These are phyloP conservation scores for Lactarius trivialis DNA, from an alignment of 768 basidiomycete species.

Conservation along the genomic window DNA sequence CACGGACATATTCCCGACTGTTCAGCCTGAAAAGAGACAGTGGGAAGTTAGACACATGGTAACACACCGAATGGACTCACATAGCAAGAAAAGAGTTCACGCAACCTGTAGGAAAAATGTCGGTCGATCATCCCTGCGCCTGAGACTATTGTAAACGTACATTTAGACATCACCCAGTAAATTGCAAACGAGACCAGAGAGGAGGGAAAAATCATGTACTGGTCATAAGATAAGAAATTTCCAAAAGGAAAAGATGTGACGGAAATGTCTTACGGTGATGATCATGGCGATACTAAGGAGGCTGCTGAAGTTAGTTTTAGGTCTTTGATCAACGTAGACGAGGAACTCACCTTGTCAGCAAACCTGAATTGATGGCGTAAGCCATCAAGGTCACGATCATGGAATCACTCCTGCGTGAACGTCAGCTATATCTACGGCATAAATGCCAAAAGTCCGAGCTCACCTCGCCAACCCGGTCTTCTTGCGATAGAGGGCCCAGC, in stretches of 20 bases:
- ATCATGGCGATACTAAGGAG: conserved; percentile 21
- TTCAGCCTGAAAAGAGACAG: conserved; percentile 6
- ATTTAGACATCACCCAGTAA: conserved; percentile 48
- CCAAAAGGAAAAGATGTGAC: not conserved
- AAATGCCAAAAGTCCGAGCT: conserved; percentile 10
- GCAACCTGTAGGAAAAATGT: conserved; percentile 34
- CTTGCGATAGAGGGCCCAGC: conserved; percentile 41
- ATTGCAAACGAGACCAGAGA: conserved; percentile 44
- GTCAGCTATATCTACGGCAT: not conserved
- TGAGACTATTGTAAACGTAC: conserved; percentile 28
- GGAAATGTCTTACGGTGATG: conserved; percentile 13
- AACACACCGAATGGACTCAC: conserved; percentile 27
- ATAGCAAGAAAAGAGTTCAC: conserved; percentile 48
- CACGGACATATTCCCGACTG: not conserved
- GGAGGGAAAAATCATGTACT: conserved; percentile 34
- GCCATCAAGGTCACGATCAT: conserved; percentile 26
- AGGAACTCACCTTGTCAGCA: conserved; percentile 25
- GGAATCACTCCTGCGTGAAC: conserved; percentile 25
- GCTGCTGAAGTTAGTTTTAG: conserved; percentile 11
- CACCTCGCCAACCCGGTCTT: conserved; percentile 43
- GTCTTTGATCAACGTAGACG: not conserved
- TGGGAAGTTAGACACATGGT: not conserved
- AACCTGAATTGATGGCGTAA: conserved; percentile 27
- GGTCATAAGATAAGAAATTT: not conserved
- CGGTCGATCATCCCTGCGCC: not conserved